Base-by-base conservation (phyloP, 192 early-diverging fungal genomes). In the Allomyces macrogynus region DNA sequence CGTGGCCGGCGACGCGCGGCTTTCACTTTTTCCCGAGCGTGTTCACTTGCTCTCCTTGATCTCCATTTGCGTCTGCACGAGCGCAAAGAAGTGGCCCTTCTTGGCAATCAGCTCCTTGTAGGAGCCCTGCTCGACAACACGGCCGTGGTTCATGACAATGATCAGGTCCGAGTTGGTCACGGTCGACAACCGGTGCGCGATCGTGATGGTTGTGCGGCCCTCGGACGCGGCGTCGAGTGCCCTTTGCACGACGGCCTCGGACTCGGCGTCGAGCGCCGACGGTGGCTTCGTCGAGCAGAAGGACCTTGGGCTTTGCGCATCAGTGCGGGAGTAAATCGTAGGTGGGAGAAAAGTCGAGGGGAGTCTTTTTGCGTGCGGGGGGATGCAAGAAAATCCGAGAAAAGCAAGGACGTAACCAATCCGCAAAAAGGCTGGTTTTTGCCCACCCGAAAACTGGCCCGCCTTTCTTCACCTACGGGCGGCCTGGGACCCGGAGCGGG, bases 201-300 rank as follows among this genome's bases (percentile, higher is more conserved):
- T 78, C 40, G 78, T 75, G 57, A 91, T 78, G 1, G 89, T 90
- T 0, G 90, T 91, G n/a, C 91, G 73, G 12, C 89, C 91, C 43
- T 73, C 62, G 0, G 82, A 73, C 5, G 77, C 82, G 27, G 42
- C 63, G 65, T 91, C 89, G 63, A 93, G 73, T 4, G 89, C 89
- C 44, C 78, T 75, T 70, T 91, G 89, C 12, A 93, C 91, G 4
- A 87, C 71, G 64, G 70, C 80, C 75, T 93, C 90, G 64, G 83
- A 85, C 67, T 86, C 81, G 18, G 86, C 86, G 67, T 93, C 91
- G 43, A 93, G 70, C 0, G 90, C 89, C 9, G 81, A 83, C 1
- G n/a, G 91, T 89, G 0, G 91, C 91, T 72, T 93, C 91, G 66
- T 93, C 91, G 8, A 90, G 71, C 26, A 92, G 70, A 23, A 87